Base-by-base conservation (phyloP, 805 yeast species). In the Candida broadrunensis region DNA sequence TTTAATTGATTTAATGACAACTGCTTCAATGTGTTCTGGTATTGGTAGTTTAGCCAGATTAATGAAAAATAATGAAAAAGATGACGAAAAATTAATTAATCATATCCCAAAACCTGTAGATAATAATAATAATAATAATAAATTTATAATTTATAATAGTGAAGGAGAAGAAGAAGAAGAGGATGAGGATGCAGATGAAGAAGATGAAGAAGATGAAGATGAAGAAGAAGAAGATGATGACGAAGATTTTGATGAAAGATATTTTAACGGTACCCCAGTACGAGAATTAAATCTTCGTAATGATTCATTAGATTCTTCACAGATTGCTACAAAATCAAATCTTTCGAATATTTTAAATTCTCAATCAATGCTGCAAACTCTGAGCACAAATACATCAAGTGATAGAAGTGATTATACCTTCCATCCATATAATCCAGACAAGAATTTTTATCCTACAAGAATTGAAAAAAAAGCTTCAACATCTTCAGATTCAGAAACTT, bases 1-100 rank as follows among this genome's bases (percentile, higher is more conserved):
- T 33, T 51, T 66, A 18, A 40, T 63, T 21, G 54, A 56, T 44
- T 45, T 63, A 35, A 42, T 68, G 5, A 52, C 68, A 15, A 52
- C 68, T 1, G 56, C 67, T 0, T 57, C 55, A 33, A 52, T 65
- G 5, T 56, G 49, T 39, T 48, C 66, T 1, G 70, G 66, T 1
- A 37, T 58, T 6, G 52, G 54, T 2, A 36, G 48, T 15, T 39
- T 50, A 15, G 18, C 35, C 25, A 46, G 34, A 16, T 14, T 39
- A 15, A 30, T 25, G 17, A 20, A 19, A 5, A 26, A 36, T 25
- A 36, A 18, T 19, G 38, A 16, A 14, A 13, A 30, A 17, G 21
- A 30, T 26, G 32, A 15, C 16, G 33, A 36, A 19, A 15, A 36
- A 14, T n/a, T 18, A 8, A 8, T 17, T 17, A 16, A 18, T 8